A percentile compares a stretch with the other conserved stretches of the same genome.
These are phyloP conservation scores for Blastocystis sp. DNA, from an alignment of 352 stramenopile genomes.

Conservation along the genomic window DNA sequence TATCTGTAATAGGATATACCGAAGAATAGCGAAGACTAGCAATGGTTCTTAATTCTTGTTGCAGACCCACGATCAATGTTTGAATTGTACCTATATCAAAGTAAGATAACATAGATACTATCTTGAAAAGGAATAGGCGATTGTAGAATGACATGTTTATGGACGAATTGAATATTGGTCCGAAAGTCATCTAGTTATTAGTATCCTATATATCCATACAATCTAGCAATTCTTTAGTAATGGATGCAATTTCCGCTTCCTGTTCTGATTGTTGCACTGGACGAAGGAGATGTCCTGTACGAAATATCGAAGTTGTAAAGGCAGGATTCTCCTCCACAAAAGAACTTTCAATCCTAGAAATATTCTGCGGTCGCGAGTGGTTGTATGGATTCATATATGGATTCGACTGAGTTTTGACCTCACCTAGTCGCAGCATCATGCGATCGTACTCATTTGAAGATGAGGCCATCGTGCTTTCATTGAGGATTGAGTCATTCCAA, in stretches of 20 bases:
- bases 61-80: not conserved
- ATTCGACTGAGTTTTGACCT: not conserved
- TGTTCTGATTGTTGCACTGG: not conserved
- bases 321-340: constrained; percentile 1
- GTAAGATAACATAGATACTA: not conserved
- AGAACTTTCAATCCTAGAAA: constrained; percentile 14
- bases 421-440: not conserved
- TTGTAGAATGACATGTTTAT: constrained; percentile 27
- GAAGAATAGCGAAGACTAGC: constrained; percentile 17
- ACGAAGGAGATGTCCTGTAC: constrained; percentile 8
- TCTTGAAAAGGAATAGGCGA: not conserved
- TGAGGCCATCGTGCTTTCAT: no score
- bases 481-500: no score
- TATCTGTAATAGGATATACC: constrained; percentile 6
- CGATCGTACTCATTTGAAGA: not conserved
- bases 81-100: not conserved
- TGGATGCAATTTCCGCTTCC: not conserved
- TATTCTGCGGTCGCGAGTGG: constrained; percentile 22
- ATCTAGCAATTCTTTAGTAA: not conserved
- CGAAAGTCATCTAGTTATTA: constrained; percentile 49
- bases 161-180: constrained; percentile 32
- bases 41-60: constrained; percentile 3
- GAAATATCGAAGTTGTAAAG: constrained; percentile 24
- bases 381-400: constrained; percentile 50
- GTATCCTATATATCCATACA: not conserved